Conservation (phyloP, 345 rosid genomes). For the Salix purpurea region DNA sequence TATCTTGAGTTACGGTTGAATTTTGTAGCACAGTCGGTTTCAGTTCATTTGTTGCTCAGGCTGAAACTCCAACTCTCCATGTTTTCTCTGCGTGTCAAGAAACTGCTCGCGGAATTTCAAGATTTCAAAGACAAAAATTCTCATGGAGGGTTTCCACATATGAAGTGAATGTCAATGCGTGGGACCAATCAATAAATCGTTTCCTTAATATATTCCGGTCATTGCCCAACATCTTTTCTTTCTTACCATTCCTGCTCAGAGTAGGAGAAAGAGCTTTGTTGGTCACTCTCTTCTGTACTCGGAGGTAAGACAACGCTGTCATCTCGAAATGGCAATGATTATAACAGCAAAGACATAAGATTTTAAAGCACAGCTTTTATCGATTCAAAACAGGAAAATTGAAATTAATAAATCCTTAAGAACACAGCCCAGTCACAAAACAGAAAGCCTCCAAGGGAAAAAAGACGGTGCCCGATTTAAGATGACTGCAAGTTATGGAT, state of each 20-base stretch:
- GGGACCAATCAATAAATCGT: background rate
- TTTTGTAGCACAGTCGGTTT: background rate
- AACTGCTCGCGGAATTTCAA: background rate
- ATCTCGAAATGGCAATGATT: too few species aligned
- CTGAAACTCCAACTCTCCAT: background rate
- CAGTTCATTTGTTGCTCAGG: background rate
- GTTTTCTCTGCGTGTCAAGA: background rate
- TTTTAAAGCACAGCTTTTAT: too few species aligned
- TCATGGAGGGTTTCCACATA: too few species aligned
- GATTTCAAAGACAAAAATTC: background rate
- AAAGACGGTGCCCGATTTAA: background rate
- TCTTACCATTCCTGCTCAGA: background rate
- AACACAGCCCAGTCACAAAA: background rate
- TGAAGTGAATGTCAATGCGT: background rate
- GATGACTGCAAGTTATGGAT: background rate
- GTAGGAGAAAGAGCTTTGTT: too few species aligned
- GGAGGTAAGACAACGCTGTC: too few species aligned
- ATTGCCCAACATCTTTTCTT: background rate
- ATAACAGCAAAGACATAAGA: too few species aligned
- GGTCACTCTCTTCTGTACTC: too few species aligned
- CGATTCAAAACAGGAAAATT: too few species aligned
- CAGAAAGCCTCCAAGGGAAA: background rate
- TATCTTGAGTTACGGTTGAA: background rate
- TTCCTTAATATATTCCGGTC: background rate
- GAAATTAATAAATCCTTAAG: too few species aligned